Conservation (phyloP, 345 rosid genomes). For the Pistacia integerrima region DNA sequence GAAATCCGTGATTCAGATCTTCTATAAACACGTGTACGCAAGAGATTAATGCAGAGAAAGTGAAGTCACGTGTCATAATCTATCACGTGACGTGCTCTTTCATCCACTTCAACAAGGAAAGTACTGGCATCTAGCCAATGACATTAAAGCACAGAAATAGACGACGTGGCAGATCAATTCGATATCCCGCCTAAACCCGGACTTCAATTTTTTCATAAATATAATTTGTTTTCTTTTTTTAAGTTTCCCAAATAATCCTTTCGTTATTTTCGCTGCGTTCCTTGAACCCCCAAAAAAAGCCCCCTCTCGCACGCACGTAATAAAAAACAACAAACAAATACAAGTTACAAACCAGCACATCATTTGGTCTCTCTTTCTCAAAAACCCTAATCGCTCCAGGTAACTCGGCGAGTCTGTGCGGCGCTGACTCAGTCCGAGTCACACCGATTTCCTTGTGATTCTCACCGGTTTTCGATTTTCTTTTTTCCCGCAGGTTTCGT, state of each 20-base stretch:
- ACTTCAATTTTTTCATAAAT: conserved; percentile 18
- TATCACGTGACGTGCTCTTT: conserved; percentile 5
- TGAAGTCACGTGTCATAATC: neutral
- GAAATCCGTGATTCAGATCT: neutral
- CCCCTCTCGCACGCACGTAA: neutral
- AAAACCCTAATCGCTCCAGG: conserved; percentile 39
- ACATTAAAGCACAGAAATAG: neutral
- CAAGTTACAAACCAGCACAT: neutral
- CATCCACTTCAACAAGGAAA: neutral
- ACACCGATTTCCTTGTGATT: conserved; percentile 18
- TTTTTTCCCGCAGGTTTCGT: conserved; percentile 39
- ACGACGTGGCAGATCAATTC: conserved; percentile 45
- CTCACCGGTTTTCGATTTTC: conserved; percentile 17
- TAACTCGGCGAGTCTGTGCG: conserved; percentile 27
- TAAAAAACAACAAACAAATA: neutral
- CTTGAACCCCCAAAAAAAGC: neutral
- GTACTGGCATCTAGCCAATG: conserved; percentile 21
- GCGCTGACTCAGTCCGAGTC: conserved; percentile 32
- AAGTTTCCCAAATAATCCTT: conserved; percentile 29
- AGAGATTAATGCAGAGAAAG: neutral
- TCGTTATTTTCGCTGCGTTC: neutral
- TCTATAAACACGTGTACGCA: neutral
- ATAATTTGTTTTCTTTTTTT: neutral
- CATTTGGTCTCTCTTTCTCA: conserved; percentile 17
- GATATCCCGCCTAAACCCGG: conserved; percentile 67